phyloP scores from a whole-genome alignment of 495 filamentous ascomycete species.

The Arthonia radiata region DNA sequence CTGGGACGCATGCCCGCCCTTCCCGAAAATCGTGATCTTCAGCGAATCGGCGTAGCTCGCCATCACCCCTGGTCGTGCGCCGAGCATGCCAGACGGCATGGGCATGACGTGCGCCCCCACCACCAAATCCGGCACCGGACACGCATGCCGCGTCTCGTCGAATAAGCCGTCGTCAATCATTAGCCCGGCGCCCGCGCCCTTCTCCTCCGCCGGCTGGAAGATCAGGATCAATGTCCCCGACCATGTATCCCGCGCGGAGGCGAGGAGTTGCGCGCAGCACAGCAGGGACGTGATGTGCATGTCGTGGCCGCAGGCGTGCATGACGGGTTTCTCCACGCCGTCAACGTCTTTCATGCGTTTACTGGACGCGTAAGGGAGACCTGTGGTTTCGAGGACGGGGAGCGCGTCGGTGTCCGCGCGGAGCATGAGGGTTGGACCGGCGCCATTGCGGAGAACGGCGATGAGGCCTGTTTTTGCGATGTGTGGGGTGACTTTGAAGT shows the following conservation, averaged over 20 bases:
- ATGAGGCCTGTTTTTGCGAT: constrained; percentile 34
- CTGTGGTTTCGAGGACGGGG: constrained; percentile 30
- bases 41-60: constrained; percentile 22
- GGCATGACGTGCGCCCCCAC: constrained; percentile 34
- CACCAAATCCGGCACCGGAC: constrained; percentile 28
- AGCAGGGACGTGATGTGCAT: constrained; percentile 30
- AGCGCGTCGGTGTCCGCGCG: constrained; percentile 39
- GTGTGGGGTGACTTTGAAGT: constrained; percentile 19
- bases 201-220: constrained; percentile 39
- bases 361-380: constrained; percentile 27
- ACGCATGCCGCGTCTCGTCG: constrained; percentile 18
- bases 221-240: constrained; percentile 28
- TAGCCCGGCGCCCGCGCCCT: constrained; percentile 25
- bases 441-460: constrained; percentile 29
- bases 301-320: constrained; percentile 49
- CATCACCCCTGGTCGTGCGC: constrained; percentile 16
- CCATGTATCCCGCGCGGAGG: constrained; percentile 20
- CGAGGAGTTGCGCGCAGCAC: constrained; percentile 22
- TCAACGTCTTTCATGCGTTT: constrained; percentile 15
- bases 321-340: constrained; percentile 25
- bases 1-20: constrained; percentile 25
- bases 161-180: constrained; percentile 41
- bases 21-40: constrained; percentile 25
- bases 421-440: constrained; percentile 26
- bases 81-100: constrained; percentile 19